A percentile compares a stretch with the other conserved stretches of the same genome.
Evolutionary conservation across 352 stramenopile species (phyloP).

Genomic region (Phytophthora fragariae): DNA sequence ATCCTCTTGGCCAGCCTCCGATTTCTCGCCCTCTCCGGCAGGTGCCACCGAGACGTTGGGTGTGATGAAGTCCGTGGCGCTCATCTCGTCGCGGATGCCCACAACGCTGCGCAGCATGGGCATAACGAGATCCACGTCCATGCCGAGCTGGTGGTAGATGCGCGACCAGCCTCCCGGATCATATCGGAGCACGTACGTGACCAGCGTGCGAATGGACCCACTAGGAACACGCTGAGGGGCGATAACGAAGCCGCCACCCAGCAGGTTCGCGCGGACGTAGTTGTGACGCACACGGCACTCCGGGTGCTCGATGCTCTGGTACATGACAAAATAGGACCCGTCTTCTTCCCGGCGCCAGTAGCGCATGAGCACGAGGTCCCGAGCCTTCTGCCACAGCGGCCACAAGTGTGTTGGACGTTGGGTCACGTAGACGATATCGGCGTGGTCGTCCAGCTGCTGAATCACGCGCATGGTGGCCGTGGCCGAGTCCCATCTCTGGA

Average conservation of each 20-base stretch:
- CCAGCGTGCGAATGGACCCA: slow-evolving; percentile 79
- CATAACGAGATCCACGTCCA: slow-evolving; percentile 88
- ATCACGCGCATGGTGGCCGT: slow-evolving; percentile 85
- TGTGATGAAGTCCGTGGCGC: slow-evolving; percentile 82
- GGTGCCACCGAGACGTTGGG: slow-evolving; percentile 78
- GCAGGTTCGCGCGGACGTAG: slow-evolving; percentile 81
- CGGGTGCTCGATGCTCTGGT: slow-evolving; percentile 87
- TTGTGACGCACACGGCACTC: slow-evolving; percentile 89
- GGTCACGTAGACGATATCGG: slow-evolving; percentile 90
- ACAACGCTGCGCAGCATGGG: slow-evolving; percentile 88
- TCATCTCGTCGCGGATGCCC: slow-evolving; percentile 90
- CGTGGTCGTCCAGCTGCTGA: slow-evolving; percentile 88
- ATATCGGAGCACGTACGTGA: slow-evolving; percentile 87
- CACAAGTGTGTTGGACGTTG: slow-evolving; percentile 86
- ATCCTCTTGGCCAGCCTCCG: slow-evolving; percentile 26
- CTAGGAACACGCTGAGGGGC: slow-evolving; percentile 83
- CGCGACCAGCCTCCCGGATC: slow-evolving; percentile 82
- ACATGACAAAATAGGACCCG: slow-evolving; percentile 92
- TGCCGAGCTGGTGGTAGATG: slow-evolving; percentile 90
- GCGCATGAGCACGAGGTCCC: slow-evolving; percentile 87
- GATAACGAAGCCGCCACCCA: slow-evolving; percentile 88
- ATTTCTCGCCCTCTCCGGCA: slow-evolving; percentile 16
- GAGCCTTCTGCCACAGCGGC: slow-evolving; percentile 88
- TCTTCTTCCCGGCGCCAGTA: slow-evolving; percentile 92
- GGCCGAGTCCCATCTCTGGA: slow-evolving; percentile 84